These are phyloP conservation scores for Leccinum obscurum DNA, from an alignment of 768 basidiomycete species.

Conservation along the genomic window DNA sequence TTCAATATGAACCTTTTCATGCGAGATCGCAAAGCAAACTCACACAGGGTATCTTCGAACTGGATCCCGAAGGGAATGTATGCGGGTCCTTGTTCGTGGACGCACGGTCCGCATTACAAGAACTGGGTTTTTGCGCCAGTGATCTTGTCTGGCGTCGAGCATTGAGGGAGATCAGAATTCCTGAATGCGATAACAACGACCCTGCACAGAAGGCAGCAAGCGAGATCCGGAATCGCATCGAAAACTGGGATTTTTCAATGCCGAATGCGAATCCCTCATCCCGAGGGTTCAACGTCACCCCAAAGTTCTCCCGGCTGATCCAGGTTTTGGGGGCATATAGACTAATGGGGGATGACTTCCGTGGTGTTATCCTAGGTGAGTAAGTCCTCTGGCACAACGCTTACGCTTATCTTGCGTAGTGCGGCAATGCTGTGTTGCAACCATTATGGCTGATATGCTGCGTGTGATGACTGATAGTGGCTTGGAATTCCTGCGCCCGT, in stretches of 20 bases:
- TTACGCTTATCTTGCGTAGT: conserved; percentile 41
- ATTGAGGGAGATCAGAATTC: conserved; percentile 37
- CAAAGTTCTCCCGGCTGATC: conserved; percentile 62
- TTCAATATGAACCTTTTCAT: conserved; percentile 50
- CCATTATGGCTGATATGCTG: conserved; percentile 58
- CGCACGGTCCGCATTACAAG: conserved; percentile 46
- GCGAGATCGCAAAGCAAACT: conserved; percentile 41
- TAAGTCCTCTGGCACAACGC: conserved; percentile 38
- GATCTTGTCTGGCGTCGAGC: conserved; percentile 69
- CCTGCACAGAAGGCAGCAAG: conserved; percentile 23
- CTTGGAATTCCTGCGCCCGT: conserved; percentile 55
- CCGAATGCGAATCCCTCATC: conserved; percentile 61
- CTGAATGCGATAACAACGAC: conserved; percentile 39
- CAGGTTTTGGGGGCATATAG: conserved; percentile 58
- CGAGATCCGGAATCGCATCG: conserved; percentile 42
- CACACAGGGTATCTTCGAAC: conserved; percentile 45
- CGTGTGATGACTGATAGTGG: conserved; percentile 48
- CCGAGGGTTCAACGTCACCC: conserved; percentile 63
- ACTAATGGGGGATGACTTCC: conserved; percentile 55
- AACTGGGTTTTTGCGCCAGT: conserved; percentile 68
- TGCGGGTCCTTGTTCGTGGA: conserved; percentile 46
- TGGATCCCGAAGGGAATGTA: conserved; percentile 41
- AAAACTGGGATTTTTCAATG: conserved; percentile 63
- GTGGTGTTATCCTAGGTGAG: conserved; percentile 69
- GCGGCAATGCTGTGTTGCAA: conserved; percentile 51